Evolutionary conservation across 2,329 filamentous ascomycete species (phyloP), one percentile per base, ranked within the genome.

Genomic region (Neofusicoccum parvum): DNA sequence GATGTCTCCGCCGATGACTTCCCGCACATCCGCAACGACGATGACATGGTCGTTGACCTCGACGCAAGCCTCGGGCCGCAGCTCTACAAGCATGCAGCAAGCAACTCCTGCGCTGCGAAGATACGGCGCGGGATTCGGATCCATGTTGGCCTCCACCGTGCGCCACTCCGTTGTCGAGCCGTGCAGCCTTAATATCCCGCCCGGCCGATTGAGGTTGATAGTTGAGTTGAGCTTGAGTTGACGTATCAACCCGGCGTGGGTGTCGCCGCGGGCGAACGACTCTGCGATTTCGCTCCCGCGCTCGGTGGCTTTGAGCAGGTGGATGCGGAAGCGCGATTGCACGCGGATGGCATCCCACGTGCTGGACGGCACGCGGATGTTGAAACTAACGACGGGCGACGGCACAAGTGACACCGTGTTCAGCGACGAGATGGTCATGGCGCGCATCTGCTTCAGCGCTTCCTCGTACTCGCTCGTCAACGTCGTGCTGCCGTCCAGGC

Each of bases 361-460:
- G 43, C 82, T 79, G 0, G 86, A 88, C 1, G 85, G 85, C 1
- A 80, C 70, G 60, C 82, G 83, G 65, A 89, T 80, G 67, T 89
- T 89, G 80, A 89, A 89, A 0, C 85, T 86, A 32, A 89, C 79
- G n/a, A 86, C 79, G 0, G 87, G 85, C 1, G 72, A 68, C 1
- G 87, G 87, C 36, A 79, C 72, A 3, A 89, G 76, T 0, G 85
- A 83, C 14, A 89, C 84, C 3, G 86, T 86, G 67, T 78, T 87
- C 74, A 89, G 84, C 1, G 86, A 88, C 3, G 87, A 89, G 37
- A 89, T 83, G 9, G 86, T 87, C 69, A 87, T 85, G 48, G 82
- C 85, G 41, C 80, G 78, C 56, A 48, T 4, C 32, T 9, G 34
- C 2, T 60, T 32, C n/a, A 68, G 11, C n/a, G n/a, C 27, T 1